phyloP scores from a whole-genome alignment of 108 stramenopile species.

The Skeletonema marinoi region DNA sequence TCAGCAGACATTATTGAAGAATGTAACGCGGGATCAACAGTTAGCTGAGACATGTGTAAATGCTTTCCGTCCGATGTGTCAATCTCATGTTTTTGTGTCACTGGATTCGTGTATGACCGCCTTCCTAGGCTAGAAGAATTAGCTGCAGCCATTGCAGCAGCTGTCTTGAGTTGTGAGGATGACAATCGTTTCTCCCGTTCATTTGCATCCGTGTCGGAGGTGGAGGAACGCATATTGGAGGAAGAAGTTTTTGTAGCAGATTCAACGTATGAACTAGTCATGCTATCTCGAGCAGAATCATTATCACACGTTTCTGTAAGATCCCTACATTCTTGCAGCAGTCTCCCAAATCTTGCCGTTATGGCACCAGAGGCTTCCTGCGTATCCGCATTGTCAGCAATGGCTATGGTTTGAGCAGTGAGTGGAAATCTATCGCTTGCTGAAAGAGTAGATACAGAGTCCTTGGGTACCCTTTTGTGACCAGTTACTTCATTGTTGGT shows the following conservation, averaged over 20 bases:
- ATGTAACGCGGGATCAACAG: not conserved
- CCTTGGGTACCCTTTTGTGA: not conserved
- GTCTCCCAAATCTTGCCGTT: conserved; percentile 36
- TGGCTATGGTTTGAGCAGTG: conserved; percentile 2
- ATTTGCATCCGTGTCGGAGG: not conserved
- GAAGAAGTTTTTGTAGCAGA: not conserved
- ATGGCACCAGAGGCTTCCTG: conserved; percentile 4
- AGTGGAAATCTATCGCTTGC: not conserved
- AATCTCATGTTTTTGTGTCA: not conserved
- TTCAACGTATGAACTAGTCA: not conserved
- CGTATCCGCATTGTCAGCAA: conserved; percentile 5
- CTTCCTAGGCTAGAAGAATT: not conserved
- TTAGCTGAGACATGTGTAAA: not conserved
- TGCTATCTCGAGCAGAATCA: not conserved
- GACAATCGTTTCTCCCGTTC: not conserved
- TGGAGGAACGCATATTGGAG: not conserved
- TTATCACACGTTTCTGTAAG: conserved; percentile 32
- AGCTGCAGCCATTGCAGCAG: not conserved
- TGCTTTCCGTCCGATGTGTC: not conserved
- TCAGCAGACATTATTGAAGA: not conserved
- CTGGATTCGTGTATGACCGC: not conserved
- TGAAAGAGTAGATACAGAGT: not conserved
- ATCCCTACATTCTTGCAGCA: conserved; percentile 41
- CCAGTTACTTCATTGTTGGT: not conserved
- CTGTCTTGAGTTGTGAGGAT: not conserved